These are phyloP conservation scores for Cyanidiococcus yangmingshanensis DNA, from an alignment of 23 red algal genomes.

Conservation along the genomic window DNA sequence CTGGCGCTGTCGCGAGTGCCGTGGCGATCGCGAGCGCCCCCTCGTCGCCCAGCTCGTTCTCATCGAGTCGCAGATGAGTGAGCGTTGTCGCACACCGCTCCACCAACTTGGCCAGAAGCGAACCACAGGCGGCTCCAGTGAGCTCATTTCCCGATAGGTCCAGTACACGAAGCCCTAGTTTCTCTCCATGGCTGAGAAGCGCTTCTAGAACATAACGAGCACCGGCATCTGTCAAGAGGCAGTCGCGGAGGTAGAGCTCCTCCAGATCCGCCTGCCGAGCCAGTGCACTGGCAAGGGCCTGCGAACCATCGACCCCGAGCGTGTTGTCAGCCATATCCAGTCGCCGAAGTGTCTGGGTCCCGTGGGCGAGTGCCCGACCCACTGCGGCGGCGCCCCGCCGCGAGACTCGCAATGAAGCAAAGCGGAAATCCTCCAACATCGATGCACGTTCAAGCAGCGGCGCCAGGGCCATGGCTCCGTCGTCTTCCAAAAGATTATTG, in stretches of 20 bases:
- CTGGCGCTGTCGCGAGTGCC: conserved; percentile 23
- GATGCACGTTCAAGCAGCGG: conserved; percentile 41
- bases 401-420: conserved; percentile 34
- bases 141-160: conserved; percentile 60
- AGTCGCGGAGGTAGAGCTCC: conserved; percentile 42
- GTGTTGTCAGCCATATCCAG: conserved; percentile 75
- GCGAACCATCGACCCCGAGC: conserved; percentile 26
- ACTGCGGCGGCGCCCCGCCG: conserved; percentile 8
- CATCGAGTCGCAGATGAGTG: conserved; percentile 31
- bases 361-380: conserved; percentile 24
- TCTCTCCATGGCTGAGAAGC: conserved; percentile 15
- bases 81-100: conserved; percentile 4
- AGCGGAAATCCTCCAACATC: conserved; percentile 35
- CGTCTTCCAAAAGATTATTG: conserved; percentile 51
- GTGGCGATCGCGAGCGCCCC: conserved; percentile 26
- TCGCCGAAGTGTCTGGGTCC: conserved; percentile 14
- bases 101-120: conserved; percentile 19
- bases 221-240: conserved; percentile 42
- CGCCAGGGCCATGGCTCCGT: conserved; percentile 35
- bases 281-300: conserved; percentile 31
- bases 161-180: conserved; percentile 36
- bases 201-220: conserved; percentile 34
- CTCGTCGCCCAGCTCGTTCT: conserved; percentile 47
- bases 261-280: conserved; percentile 20
- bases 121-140: not conserved